Conservation (phyloP, 495 filamentous ascomycete genomes). For the Neurospora sublineolata region DNA sequence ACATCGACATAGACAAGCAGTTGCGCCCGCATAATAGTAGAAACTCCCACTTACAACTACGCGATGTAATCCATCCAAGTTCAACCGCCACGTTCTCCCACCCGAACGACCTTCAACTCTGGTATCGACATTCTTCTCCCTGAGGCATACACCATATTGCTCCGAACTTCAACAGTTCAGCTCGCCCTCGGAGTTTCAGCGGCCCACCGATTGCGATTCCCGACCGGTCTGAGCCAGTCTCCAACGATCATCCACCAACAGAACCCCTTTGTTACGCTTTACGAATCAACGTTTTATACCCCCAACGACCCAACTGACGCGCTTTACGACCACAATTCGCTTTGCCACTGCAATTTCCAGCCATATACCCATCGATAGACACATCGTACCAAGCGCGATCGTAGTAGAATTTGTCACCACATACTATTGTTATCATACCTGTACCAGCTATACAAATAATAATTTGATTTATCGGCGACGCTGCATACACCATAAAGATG, state of each 20-base stretch:
- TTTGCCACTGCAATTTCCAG: background rate
- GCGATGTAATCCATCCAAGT: background rate
- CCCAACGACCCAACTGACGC: background rate
- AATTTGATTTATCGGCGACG: background rate
- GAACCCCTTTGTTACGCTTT: background rate
- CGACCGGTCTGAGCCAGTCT: background rate
- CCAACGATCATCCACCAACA: background rate
- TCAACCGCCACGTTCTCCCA: background rate
- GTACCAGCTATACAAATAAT: background rate
- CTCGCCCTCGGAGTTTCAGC: background rate
- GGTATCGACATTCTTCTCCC: background rate
- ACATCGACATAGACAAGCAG: background rate
- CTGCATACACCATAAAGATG: constrained; percentile 17
- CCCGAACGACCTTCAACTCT: background rate
- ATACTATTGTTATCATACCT: background rate
- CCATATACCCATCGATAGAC: background rate
- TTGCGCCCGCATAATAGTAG: background rate
- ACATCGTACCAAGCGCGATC: background rate
- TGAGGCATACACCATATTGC: background rate
- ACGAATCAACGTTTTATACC: background rate
- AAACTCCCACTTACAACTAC: background rate
- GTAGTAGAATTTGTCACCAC: background rate
- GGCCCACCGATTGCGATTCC: background rate
- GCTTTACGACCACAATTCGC: background rate
- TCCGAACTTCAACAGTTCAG: background rate